Evolutionary conservation across 106 monocot species (phyloP).

Genomic region (Hemerocallis citrina): DNA sequence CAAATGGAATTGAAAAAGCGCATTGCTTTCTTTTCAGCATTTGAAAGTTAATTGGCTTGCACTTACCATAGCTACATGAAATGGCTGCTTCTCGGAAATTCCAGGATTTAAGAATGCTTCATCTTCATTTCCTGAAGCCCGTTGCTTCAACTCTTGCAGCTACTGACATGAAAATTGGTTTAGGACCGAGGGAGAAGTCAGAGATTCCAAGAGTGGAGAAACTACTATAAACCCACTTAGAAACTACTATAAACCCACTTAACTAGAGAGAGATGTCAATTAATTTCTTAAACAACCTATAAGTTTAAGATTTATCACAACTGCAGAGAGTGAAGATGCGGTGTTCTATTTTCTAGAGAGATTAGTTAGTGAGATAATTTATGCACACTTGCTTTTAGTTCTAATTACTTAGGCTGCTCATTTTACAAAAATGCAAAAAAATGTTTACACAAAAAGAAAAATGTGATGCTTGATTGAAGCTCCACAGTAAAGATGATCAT

Average conservation of each 20-base stretch:
- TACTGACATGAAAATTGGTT: constrained; percentile 58
- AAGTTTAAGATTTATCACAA: neutral
- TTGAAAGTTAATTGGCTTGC: neutral
- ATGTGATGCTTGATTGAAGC: neutral
- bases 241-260: neutral
- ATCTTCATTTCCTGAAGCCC: constrained; percentile 67
- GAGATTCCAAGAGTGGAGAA: constrained; percentile 7
- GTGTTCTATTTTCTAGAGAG: too few species aligned
- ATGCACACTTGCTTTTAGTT: too few species aligned
- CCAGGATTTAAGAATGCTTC: constrained; percentile 65
- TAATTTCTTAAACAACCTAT: neutral
- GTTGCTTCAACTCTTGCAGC: constrained; percentile 98
- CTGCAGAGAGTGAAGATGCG: neutral
- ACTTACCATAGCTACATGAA: constrained; percentile 97
- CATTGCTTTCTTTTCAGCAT: neutral
- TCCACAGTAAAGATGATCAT: neutral
- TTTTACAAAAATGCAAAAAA: neutral
- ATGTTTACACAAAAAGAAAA: neutral
- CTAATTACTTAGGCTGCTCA: too few species aligned
- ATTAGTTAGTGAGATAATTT: too few species aligned
- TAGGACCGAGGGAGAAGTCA: constrained; percentile 17
- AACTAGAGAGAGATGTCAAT: neutral
- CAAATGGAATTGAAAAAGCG: neutral
- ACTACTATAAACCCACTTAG: neutral
- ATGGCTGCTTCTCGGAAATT: constrained; percentile 81